A percentile compares a stretch with the other conserved stretches of the same genome.
Conservation (phyloP, 2,329 filamentous ascomycete genomes). For the Stagonosporopsis chrysanthemi region DNA sequence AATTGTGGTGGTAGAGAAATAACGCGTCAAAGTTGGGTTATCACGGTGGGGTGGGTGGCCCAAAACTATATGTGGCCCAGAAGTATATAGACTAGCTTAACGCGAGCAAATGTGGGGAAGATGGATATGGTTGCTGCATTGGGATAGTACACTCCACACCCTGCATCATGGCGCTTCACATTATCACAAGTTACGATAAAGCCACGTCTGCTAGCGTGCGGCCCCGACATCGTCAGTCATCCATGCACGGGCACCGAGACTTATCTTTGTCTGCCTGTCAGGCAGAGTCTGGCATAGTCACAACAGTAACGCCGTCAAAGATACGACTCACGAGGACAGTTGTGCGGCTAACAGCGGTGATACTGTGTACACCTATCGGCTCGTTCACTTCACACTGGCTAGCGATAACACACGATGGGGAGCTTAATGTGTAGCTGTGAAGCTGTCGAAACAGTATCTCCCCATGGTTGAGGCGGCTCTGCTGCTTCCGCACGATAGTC, state of each 20-base stretch:
- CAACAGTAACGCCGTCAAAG: slow-evolving; percentile 9
- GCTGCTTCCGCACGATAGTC: slow-evolving; percentile 11
- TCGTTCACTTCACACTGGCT: slow-evolving; percentile 12
- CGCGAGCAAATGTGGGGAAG: slow-evolving; percentile 22
- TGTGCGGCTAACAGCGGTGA: slow-evolving; percentile 2
- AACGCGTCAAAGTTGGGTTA: no score
- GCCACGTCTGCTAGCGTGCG: slow-evolving; percentile 28
- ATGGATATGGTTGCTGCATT: slow-evolving; percentile 20
- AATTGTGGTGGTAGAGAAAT: no score
- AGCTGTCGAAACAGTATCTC: background rate
- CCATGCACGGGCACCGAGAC: slow-evolving; percentile 13
- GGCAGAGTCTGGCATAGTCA: background rate
- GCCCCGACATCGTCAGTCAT: slow-evolving; percentile 18
- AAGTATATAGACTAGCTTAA: no score
- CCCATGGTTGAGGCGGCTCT: slow-evolving; percentile 13
- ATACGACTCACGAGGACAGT: slow-evolving; percentile 18
- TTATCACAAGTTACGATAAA: slow-evolving; percentile 32
- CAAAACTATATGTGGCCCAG: no score
- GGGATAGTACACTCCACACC: slow-evolving; percentile 22
- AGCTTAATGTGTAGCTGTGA: no score
- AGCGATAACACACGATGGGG: background rate
- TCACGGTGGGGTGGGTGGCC: no score
- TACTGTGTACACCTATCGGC: background rate
- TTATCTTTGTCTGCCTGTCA: slow-evolving; percentile 5
- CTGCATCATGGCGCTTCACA: slow-evolving; percentile 33